These are phyloP conservation scores for Chernovozyma sophiae-reginae DNA, from an alignment of 1,139 yeast species.

Conservation along the genomic window DNA sequence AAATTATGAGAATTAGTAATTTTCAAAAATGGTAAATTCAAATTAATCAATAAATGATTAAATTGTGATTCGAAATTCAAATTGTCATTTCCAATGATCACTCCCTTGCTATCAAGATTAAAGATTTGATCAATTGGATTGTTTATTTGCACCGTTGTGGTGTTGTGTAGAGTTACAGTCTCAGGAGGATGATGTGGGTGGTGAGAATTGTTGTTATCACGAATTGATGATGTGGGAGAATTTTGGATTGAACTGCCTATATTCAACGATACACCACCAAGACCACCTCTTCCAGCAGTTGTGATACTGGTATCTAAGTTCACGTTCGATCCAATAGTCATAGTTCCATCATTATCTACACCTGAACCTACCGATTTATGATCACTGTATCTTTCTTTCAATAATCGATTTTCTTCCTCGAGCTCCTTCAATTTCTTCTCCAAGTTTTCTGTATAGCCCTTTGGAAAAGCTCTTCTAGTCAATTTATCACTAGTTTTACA, in stretches of 20 bases:
- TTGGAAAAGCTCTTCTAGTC: conserved; percentile 69
- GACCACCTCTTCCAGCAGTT: not conserved
- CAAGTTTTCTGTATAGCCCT: conserved; percentile 71
- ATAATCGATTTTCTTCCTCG: conserved; percentile 52
- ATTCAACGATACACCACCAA: not conserved
- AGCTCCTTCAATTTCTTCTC: conserved; percentile 58
- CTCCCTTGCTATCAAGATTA: conserved; percentile 42
- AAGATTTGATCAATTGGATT: conserved; percentile 49
- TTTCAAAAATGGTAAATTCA: conserved; percentile 44
- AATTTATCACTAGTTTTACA: conserved; percentile 71
- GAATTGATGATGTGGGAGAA: not conserved
- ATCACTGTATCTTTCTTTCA: conserved; percentile 18
- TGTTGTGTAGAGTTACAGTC: conserved; percentile 3
- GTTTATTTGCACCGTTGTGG: conserved; percentile 29
- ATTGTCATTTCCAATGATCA: conserved; percentile 47
- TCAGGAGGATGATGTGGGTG: not conserved
- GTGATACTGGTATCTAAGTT: not conserved
- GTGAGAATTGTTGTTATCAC: too few relatives aligned
- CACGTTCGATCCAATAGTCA: not conserved
- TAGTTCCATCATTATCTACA: not conserved
- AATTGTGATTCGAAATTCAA: conserved; percentile 47
- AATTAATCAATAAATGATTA: conserved; percentile 42
- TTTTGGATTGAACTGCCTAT: too few relatives aligned
- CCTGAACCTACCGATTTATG: conserved; percentile 7
- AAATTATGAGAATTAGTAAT: conserved; percentile 46